Conservation (phyloP, 805 yeast species). For the Schwanniomyces pseudopolymorphus region DNA sequence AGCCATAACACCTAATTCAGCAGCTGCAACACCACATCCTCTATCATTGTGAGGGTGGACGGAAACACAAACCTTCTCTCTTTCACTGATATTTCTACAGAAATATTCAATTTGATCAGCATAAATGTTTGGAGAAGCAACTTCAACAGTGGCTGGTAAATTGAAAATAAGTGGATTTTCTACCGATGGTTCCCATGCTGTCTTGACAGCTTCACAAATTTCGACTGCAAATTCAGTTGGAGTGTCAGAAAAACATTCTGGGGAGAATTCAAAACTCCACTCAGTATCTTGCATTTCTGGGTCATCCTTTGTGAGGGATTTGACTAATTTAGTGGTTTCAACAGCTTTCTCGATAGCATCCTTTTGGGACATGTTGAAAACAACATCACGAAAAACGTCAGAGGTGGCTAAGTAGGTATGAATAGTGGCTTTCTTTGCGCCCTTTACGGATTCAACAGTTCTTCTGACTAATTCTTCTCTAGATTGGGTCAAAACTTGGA, state of each 20-base stretch:
- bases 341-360: conserved; percentile 70
- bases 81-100: conserved; percentile 62
- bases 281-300: conserved; percentile 60
- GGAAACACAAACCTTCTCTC: conserved; percentile 70
- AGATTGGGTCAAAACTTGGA: conserved; percentile 76
- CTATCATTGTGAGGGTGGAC: conserved; percentile 79
- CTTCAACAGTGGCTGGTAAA: conserved; percentile 80
- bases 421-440: conserved; percentile 70
- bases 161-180: conserved; percentile 76
- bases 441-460: conserved; percentile 70
- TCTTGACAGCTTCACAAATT: conserved; percentile 77
- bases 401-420: conserved; percentile 78
- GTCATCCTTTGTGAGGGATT: conserved; percentile 72
- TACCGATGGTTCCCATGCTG: conserved; percentile 76
- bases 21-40: conserved; percentile 83
- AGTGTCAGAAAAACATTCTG: conserved; percentile 76
- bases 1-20: conserved; percentile 74
- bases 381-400: conserved; percentile 72
- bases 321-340: conserved; percentile 66
- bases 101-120: conserved; percentile 83
- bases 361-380: conserved; percentile 67
- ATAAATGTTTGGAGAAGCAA: conserved; percentile 70
- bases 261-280: conserved; percentile 76
- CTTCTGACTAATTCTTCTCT: conserved; percentile 71
- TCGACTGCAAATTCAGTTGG: conserved; percentile 72